phyloP scores from a whole-genome alignment of 73 alveolate species.

The Symbiodinium natans region DNA sequence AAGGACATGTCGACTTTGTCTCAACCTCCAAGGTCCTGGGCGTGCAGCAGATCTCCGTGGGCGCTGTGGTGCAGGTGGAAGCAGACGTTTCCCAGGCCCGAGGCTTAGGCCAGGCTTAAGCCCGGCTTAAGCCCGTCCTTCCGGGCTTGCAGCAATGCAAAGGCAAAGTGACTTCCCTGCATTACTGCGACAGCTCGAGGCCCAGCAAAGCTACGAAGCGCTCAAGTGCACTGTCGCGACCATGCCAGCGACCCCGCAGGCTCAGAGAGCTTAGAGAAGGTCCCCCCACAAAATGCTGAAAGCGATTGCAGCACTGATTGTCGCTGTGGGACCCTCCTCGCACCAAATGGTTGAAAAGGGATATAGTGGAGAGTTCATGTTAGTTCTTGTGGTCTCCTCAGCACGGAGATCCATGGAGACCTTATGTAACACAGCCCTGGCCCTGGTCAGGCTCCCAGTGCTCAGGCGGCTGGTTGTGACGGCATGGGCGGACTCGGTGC shows the following conservation, averaged over 20 bases:
- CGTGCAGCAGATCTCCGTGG: constrained; percentile 40
- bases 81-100: constrained; percentile 77
- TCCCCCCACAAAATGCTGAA: background rate
- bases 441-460: background rate
- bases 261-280: too few relatives aligned
- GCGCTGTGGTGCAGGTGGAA: constrained; percentile 58
- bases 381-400: background rate
- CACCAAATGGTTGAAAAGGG: too few relatives aligned
- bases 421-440: too few relatives aligned
- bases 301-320: background rate
- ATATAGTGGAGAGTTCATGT: background rate
- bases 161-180: background rate
- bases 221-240: constrained; percentile 52
- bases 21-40: constrained; percentile 72
- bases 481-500: too few relatives aligned
- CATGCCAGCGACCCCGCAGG: background rate
- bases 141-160: background rate
- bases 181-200: background rate
- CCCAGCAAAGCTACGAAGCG: constrained; percentile 72
- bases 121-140: background rate
- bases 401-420: background rate
- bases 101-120: background rate
- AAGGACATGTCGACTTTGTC: too few relatives aligned
- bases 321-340: background rate
- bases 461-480: too few relatives aligned